Conservation (phyloP, 352 stramenopile genomes). For the Globisporangium sylvaticum region DNA sequence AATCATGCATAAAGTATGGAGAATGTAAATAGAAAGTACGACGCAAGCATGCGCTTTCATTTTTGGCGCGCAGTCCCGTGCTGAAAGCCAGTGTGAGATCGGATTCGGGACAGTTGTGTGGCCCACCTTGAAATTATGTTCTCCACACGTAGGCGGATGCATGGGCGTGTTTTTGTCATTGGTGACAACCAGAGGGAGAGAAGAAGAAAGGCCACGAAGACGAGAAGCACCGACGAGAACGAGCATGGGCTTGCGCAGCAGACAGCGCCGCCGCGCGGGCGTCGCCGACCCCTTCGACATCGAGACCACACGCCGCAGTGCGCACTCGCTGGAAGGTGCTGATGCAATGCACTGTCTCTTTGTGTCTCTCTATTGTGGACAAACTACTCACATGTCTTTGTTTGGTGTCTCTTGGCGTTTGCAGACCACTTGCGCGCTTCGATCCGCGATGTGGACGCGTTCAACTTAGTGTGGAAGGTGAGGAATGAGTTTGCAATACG, state of each 20-base stretch:
- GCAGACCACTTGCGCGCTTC: constrained; percentile 46
- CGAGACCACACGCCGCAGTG: constrained; percentile 30
- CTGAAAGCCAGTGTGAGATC: no score
- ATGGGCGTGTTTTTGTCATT: not conserved
- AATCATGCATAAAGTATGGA: not conserved
- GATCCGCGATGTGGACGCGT: constrained; percentile 34
- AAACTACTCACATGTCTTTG: not conserved
- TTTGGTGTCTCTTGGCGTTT: not conserved
- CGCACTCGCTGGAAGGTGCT: constrained; percentile 33
- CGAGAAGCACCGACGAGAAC: not conserved
- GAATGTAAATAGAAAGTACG: not conserved
- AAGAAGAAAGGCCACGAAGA: not conserved
- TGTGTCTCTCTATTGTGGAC: not conserved
- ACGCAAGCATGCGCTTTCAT: not conserved
- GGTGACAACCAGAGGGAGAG: not conserved
- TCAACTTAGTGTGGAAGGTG: constrained; percentile 50
- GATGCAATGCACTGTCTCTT: not conserved
- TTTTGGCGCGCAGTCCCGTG: not conserved
- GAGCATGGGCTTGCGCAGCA: constrained; percentile 46
- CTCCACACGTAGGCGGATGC: not conserved
- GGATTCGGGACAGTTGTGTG: not conserved
- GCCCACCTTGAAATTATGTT: not conserved
- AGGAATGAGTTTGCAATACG: not conserved
- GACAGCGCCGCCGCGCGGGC: constrained; percentile 38
- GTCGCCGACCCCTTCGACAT: constrained; percentile 34